Evolutionary conservation across 225 moss, liverwort and hornwort species (phyloP), one percentile per base, ranked within the genome.

Genomic region (Asterella californica): DNA sequence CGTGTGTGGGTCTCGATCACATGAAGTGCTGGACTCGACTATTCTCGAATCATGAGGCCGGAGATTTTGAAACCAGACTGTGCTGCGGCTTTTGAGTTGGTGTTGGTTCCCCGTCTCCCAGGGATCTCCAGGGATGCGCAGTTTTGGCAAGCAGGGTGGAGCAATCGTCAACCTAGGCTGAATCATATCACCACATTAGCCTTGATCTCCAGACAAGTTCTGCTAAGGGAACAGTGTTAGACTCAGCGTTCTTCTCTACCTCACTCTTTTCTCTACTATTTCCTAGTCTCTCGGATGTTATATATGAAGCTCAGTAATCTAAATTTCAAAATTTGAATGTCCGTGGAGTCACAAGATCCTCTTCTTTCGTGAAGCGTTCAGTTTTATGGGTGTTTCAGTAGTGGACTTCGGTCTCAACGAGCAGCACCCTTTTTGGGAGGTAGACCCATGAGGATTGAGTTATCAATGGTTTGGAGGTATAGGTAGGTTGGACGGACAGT

Each of bases 341-440:
- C 52, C 53, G 30, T 32, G 15, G 53, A 32, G 52, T 54, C n/a
- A 47, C 47, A 11, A 0, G 42, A 38, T 34, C 8, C 24, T 49
- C 15, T n/a, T 29, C 10, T 74, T 52, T 22, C 29, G 50, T 74
- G 0, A 52, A 73, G 73, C 6, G 27, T 24, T 90, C 89, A 91
- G 88, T 71, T 91, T 95, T 83, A 91, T 95, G 14, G 93, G 86
- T 82, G 92, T 79, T 79, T 93, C 93, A 80, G 92, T 92, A 54
- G 89, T 95, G 80, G 93, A 91, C 77, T 93, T 95, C 21, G 93
- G 90, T 90, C 93, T 25, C 24, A 48, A 48, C 48, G 11, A 48
- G 48, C 48, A 48, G 48, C 48, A 11, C 6, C 11, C 48, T 48
- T 11, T 48, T 48, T 48, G 48, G 48, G 11, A 48, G 48, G 48